Conservation (phyloP, 306 rosid species). For the Prunus mume region DNA sequence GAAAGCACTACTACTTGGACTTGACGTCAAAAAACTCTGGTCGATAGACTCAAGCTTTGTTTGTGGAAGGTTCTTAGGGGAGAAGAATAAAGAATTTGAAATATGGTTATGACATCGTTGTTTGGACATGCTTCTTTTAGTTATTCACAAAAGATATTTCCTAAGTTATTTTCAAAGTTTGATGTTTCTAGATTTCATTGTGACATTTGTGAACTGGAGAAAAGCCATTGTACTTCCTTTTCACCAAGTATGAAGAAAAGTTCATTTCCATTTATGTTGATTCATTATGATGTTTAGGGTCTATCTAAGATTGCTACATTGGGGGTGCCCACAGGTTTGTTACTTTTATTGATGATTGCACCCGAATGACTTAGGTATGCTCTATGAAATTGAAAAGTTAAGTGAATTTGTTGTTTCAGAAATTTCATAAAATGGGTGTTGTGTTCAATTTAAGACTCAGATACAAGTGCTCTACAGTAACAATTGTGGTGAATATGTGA, state of each 20-base stretch:
- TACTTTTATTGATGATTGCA: too few species aligned
- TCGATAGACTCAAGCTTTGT: background rate
- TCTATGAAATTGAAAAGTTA: too few species aligned
- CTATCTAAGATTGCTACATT: too few species aligned
- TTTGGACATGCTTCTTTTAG: background rate
- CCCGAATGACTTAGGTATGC: too few species aligned
- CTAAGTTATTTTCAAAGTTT: background rate
- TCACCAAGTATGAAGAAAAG: background rate
- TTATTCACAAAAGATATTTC: background rate
- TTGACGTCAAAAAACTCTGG: too few species aligned
- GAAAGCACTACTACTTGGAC: background rate
- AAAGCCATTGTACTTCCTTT: background rate
- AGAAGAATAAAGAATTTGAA: background rate
- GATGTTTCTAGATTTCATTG: background rate
- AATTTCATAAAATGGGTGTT: background rate
- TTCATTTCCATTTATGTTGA: background rate
- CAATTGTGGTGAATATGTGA: background rate
- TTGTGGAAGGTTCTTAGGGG: too few species aligned
- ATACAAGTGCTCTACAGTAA: background rate
- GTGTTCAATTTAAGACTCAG: too few species aligned
- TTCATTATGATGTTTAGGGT: background rate
- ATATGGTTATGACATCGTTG: background rate
- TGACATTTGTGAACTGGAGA: background rate
- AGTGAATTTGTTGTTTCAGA: background rate
- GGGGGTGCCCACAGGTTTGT: too few species aligned